phyloP scores from a whole-genome alignment of 257 asterid genomes.

The Solanum tarijense region DNA sequence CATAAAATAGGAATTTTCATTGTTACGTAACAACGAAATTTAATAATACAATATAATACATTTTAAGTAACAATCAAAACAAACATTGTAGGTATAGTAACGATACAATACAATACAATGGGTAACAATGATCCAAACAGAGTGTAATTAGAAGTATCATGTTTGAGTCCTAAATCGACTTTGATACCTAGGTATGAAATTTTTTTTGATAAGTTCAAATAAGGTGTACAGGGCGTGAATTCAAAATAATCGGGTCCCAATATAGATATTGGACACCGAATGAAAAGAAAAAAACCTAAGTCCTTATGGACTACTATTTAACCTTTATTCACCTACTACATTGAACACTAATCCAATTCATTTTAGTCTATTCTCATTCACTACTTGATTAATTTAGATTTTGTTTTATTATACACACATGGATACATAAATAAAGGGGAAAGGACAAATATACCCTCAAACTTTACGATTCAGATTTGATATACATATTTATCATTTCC shows the following conservation, averaged over 20 bases:
- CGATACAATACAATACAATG: no score
- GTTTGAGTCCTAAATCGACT: no score
- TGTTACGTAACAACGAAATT: no score
- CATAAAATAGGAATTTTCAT: no score
- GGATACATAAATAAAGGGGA: neutral
- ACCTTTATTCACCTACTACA: neutral
- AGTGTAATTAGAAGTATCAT: no score
- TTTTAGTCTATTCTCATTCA: neutral
- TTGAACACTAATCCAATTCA: neutral
- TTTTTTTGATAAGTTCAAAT: neutral
- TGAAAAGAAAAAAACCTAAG: neutral
- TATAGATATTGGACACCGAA: fast-evolving
- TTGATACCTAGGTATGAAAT: no score
- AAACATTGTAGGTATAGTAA: no score
- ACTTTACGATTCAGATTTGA: neutral
- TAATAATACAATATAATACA: no score
- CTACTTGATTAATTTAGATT: neutral
- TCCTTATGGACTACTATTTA: neutral
- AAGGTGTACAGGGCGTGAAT: no score
- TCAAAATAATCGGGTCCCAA: neutral
- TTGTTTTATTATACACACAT: neutral
- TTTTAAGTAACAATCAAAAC: no score
- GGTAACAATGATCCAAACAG: no score
- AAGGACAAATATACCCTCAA: neutral
- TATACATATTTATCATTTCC: neutral